Conservation (phyloP, 495 filamentous ascomycete genomes). For the Rostrohypoxylon terebratum region DNA sequence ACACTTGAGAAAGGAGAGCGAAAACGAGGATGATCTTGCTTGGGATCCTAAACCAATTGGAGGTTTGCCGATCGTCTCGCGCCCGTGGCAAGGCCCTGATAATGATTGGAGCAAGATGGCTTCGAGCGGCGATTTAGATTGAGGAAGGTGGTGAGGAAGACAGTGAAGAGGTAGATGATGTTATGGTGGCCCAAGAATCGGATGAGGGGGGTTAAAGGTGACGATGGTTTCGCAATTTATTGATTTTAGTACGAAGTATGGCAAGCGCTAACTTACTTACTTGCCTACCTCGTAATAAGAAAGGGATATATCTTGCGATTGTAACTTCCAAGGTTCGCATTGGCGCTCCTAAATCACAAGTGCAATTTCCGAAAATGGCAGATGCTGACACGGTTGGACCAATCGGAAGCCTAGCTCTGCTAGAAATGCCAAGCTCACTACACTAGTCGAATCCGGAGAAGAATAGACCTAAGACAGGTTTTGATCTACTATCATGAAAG, state of each 20-base stretch:
- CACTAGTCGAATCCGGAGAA: background rate
- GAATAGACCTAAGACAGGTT: background rate
- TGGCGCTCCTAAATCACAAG: background rate
- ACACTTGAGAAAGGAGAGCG: background rate
- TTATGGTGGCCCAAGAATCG: background rate
- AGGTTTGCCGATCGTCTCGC: slow-evolving; percentile 1
- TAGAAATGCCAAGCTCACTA: background rate
- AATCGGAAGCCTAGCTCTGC: background rate
- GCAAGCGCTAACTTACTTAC: too few relatives aligned
- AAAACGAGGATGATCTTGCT: background rate
- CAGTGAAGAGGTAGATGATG: background rate
- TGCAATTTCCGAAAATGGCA: slow-evolving; percentile 6
- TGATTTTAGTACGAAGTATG: background rate
- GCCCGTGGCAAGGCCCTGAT: slow-evolving; percentile 2
- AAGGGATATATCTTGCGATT: background rate
- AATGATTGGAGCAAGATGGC: background rate
- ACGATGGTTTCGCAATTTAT: background rate
- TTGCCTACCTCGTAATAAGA: too few relatives aligned
- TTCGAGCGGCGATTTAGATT: background rate
- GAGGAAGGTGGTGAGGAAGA: background rate
- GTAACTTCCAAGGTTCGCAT: background rate
- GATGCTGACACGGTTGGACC: background rate
- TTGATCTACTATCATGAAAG: background rate
- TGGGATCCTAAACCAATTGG: slow-evolving; percentile 19
- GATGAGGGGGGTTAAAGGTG: background rate